Conservation (phyloP, 2,329 filamentous ascomycete species). For the Fusarium tjaetaba region DNA sequence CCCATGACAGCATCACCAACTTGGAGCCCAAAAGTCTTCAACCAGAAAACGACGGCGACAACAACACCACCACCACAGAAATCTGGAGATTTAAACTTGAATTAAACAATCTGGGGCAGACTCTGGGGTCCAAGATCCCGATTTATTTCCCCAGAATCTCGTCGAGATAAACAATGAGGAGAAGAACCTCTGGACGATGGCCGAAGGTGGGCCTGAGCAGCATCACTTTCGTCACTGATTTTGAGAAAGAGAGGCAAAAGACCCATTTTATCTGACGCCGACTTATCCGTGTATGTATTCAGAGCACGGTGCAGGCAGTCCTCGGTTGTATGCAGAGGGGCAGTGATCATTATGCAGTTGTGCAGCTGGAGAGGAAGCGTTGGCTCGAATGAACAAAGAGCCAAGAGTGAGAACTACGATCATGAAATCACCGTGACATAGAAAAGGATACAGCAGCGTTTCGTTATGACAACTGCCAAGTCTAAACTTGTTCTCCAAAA, state of each 20-base stretch:
- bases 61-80: not conserved
- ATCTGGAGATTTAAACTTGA: slow-evolving; percentile 31
- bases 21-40: not conserved
- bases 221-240: slow-evolving; percentile 23
- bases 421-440: slow-evolving; percentile 19
- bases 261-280: slow-evolving; percentile 30
- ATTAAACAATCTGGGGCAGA: slow-evolving; percentile 21
- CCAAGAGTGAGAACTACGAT: not conserved
- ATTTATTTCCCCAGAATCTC: slow-evolving; percentile 29
- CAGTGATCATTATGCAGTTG: not conserved
- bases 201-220: slow-evolving; percentile 27
- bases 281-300: slow-evolving; percentile 8
- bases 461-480: slow-evolving; percentile 27
- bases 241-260: slow-evolving; percentile 5
- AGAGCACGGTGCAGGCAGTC: not conserved
- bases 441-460: not conserved
- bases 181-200: slow-evolving; percentile 28
- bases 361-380: not conserved
- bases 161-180: slow-evolving; percentile 7
- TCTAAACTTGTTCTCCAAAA: slow-evolving; percentile 29
- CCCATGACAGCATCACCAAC: slow-evolving; percentile 22
- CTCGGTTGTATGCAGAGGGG: not conserved
- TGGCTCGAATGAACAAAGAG: not conserved
- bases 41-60: not conserved
- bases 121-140: slow-evolving; percentile 33